phyloP scores from a whole-genome alignment of 345 rosid species.

The Gossypium sturtianum region DNA sequence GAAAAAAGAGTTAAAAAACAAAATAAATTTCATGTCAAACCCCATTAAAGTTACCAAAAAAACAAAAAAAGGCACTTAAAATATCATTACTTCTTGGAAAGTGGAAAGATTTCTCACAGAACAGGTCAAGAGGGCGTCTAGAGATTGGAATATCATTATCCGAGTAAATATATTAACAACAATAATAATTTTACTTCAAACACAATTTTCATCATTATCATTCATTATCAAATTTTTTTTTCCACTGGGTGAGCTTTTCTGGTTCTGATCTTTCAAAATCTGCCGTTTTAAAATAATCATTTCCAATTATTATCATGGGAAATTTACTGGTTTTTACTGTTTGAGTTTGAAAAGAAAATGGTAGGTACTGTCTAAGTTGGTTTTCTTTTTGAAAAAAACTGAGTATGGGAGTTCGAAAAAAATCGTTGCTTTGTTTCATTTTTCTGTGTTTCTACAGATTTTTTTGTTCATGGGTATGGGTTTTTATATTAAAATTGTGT shows the following conservation, averaged over 20 bases:
- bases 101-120: constrained; percentile 35
- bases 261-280: constrained; percentile 8
- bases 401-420: neutral
- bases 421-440: constrained; percentile 1
- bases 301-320: neutral
- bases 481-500: constrained; percentile 4
- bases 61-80: constrained; percentile 14
- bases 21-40: constrained; percentile 34
- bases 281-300: neutral
- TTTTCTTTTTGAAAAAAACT: neutral
- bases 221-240: neutral
- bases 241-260: neutral
- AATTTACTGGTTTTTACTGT: constrained; percentile 3
- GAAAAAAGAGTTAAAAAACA: neutral
- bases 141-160: constrained; percentile 29
- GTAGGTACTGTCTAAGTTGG: neutral
- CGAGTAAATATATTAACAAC: neutral
- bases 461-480: constrained; percentile 5
- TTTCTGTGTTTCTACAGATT: neutral
- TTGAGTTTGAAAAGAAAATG: neutral
- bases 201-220: neutral
- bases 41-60: constrained; percentile 15
- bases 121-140: constrained; percentile 23
- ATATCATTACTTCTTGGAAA: constrained; percentile 36
- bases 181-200: neutral